A percentile compares a stretch with the other conserved stretches of the same genome.
phyloP scores from a whole-genome alignment of 1,284 basidiomycete genomes.

The Singerocomus rubriflavus region DNA sequence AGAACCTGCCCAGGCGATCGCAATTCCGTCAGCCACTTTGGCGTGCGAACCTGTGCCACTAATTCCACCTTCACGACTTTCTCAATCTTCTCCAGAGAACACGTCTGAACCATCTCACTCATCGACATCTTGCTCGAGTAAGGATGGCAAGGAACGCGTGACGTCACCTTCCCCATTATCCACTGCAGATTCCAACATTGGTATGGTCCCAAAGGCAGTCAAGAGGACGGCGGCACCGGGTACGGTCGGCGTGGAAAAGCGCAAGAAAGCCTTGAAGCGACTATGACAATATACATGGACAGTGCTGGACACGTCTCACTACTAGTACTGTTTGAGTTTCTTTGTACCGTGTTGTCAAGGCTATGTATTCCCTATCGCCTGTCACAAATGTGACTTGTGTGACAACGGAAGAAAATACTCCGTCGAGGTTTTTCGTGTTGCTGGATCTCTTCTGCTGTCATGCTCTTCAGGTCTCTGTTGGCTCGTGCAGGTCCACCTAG shows the following conservation, averaged over 20 bases:
- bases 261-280: slow-evolving; percentile 81
- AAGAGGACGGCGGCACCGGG: slow-evolving; percentile 61
- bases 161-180: slow-evolving; percentile 61
- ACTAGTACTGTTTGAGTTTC: background rate
- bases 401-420: slow-evolving; percentile 12
- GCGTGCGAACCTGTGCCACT: slow-evolving; percentile 39
- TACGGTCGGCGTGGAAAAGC: slow-evolving; percentile 62
- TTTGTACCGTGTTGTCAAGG: slow-evolving; percentile 6
- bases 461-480: slow-evolving; percentile 26
- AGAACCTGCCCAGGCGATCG: slow-evolving; percentile 25
- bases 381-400: slow-evolving; percentile 26
- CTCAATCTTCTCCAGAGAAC: slow-evolving; percentile 40
- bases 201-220: slow-evolving; percentile 53
- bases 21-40: slow-evolving; percentile 29
- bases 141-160: slow-evolving; percentile 56
- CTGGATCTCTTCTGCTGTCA: slow-evolving; percentile 4
- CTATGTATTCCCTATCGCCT: background rate
- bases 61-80: slow-evolving; percentile 32
- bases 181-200: slow-evolving; percentile 62
- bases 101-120: slow-evolving; percentile 34
- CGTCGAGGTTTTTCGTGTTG: too few species aligned
- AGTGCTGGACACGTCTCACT: slow-evolving; percentile 5
- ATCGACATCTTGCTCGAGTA: slow-evolving; percentile 38
- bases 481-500: slow-evolving; percentile 14
- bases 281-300: slow-evolving; percentile 39